Evolutionary conservation across 164 flowering plant genomes (phyloP).

Genomic region (Berberis vulgaris): DNA sequence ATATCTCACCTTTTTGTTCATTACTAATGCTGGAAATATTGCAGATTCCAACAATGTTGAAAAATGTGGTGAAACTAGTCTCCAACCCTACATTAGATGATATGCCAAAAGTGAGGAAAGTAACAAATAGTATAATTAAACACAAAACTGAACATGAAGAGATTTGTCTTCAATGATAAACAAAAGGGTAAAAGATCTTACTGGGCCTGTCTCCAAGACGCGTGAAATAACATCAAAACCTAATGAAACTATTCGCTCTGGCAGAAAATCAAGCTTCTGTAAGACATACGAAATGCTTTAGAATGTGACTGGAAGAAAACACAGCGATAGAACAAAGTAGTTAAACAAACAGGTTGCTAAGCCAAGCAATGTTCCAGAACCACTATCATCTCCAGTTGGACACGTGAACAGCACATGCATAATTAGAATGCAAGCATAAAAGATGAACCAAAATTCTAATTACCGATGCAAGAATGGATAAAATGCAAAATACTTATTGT

Average conservation of each 20-base stretch:
- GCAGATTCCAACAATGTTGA: too few relatives aligned
- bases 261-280: conserved; percentile 57
- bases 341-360: too few relatives aligned
- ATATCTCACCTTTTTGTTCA: too few relatives aligned
- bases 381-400: too few relatives aligned
- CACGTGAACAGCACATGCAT: neutral
- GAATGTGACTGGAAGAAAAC: neutral
- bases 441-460: neutral
- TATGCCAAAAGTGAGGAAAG: too few relatives aligned
- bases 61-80: too few relatives aligned
- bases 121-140: too few relatives aligned
- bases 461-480: neutral
- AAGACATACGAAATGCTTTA: conserved; percentile 2
- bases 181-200: conserved; percentile 21
- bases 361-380: too few relatives aligned
- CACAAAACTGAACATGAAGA: too few relatives aligned
- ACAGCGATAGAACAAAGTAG: too few relatives aligned
- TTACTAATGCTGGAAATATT: too few relatives aligned
- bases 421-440: neutral
- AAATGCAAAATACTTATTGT: neutral
- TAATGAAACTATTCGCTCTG: conserved; percentile 61
- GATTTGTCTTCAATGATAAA: neutral
- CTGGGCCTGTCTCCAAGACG: conserved; percentile 74
- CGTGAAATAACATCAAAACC: conserved; percentile 70
- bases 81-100: too few relatives aligned